Evolutionary conservation across 2,329 filamentous ascomycete genomes (phyloP), one percentile per base, ranked within the genome.

Genomic region (Apiospora kogelbergensis): DNA sequence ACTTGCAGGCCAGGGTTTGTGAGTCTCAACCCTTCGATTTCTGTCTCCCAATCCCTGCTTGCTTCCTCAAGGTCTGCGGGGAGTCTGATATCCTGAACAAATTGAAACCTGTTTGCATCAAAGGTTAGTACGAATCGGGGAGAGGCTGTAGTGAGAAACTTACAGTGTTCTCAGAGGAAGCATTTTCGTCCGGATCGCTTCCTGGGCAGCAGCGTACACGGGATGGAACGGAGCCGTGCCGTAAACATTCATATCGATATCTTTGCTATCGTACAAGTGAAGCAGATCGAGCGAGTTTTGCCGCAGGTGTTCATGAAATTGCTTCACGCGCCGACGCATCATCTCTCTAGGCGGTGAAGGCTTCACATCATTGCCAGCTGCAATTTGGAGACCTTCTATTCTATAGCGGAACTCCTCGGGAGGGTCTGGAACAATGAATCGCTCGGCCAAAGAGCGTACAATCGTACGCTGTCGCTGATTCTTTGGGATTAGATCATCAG

Each of bases 361-460:
- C 42, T 24, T 20, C 33, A 37, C 4, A 24, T 26, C 24, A 20
- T 46, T 37, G 22, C 45, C 44, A 20, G 65, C 44, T 10, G 65
- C 42, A 24, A 66, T 53, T 41, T 48, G 65, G 44, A 66, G 65
- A 40, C 42, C 65, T 37, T 66, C 65, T 37, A 33, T 66, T 53
- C 65, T 66, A 48, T 69, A 65, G 30, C 64, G 65, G n/a, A 71
- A 71, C 42, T 60, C 67, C 17, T 63, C 45, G 5, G 69, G 40
- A 37, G 74, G 69, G 63, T 78, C 76, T 20, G 72, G 72, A 11
- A 76, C 70, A 13, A 77, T 67, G 22, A 77, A 77, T 7, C 69
- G 71, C 20, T 70, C 69, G 9, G 70, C 63, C 11, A 74, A 48
- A 57, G 71, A 37, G 65, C 53, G 74, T 26, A 74, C 41, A 6